phyloP scores from a whole-genome alignment of 2,329 filamentous ascomycete species.

The Cytospora chrysosperma region DNA sequence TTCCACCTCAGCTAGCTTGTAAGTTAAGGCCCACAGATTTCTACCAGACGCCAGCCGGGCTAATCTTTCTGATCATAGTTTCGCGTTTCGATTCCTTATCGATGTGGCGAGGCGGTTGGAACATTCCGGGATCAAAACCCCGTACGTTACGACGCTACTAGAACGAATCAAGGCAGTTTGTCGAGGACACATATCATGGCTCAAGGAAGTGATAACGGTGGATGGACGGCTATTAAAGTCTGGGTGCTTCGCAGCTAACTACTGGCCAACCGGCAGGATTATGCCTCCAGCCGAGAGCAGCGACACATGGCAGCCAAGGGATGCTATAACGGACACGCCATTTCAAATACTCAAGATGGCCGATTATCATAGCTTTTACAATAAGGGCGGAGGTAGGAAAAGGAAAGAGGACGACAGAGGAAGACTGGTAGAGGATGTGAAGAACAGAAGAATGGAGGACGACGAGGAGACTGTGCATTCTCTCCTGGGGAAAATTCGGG shows the following conservation, averaged over 20 bases:
- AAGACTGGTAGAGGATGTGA: no score
- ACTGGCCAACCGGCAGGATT: conserved; percentile 2
- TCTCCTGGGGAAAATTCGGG: not conserved
- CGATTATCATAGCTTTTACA: not conserved
- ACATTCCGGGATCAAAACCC: not conserved
- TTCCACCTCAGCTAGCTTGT: conserved; percentile 23
- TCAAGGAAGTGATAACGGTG: not conserved
- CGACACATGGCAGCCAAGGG: not conserved
- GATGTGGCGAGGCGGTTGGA: not conserved
- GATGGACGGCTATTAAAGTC: not conserved
- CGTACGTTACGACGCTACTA: not conserved
- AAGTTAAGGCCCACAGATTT: not conserved
- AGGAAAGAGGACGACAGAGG: not conserved
- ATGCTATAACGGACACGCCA: not conserved
- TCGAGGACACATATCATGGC: not conserved
- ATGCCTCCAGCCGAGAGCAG: not conserved
- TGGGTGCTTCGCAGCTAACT: not conserved
- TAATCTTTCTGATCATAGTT: not conserved
- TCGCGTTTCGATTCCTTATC: conserved; percentile 10
- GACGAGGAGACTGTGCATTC: not conserved
- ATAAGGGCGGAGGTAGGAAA: not conserved
- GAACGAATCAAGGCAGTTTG: not conserved
- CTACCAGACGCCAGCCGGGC: accelerated
- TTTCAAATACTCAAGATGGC: conserved; percentile 3
- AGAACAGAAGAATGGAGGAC: no score